A percentile compares a stretch with the other conserved stretches of the same genome.
Evolutionary conservation across 306 rosid genomes (phyloP).

Genomic region (Carpinus viminea): DNA sequence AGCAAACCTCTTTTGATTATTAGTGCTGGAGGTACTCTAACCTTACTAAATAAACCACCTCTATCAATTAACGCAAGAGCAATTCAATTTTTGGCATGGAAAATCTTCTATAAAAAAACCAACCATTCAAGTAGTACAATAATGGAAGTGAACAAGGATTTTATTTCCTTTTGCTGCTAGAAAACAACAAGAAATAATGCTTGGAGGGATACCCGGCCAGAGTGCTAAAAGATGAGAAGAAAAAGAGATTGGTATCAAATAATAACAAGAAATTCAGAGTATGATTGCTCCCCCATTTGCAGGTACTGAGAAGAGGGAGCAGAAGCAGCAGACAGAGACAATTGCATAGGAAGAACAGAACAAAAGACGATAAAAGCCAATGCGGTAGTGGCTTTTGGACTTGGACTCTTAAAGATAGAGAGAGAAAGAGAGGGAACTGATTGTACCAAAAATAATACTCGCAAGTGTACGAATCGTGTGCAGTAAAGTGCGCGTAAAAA

Average conservation of each 20-base stretch:
- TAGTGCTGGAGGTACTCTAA: too few species aligned
- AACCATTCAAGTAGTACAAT: too few species aligned
- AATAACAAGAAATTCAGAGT: conserved; percentile 79
- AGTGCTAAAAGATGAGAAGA: conserved; percentile 25
- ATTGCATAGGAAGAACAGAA: conserved; percentile 73
- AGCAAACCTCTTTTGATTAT: too few species aligned
- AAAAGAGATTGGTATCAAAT: conserved; percentile 47
- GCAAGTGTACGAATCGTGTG: too few species aligned
- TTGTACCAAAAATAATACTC: too few species aligned
- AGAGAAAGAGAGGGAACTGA: conserved; percentile 36
- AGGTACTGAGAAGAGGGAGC: conserved; percentile 79
- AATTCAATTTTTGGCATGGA: too few species aligned
- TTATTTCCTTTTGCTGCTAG: too few species aligned
- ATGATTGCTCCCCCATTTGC: conserved; percentile 82
- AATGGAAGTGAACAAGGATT: too few species aligned
- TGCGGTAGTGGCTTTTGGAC: conserved; percentile 62
- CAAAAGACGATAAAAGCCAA: conserved; percentile 79
- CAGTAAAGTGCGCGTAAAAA: too few species aligned
- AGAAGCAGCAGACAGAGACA: conserved; percentile 72
- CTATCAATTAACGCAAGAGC: too few species aligned
- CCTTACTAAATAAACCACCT: too few species aligned
- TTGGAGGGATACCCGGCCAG: conserved; percentile 33
- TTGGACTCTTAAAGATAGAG: conserved; percentile 46
- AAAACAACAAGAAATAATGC: conserved; percentile 42
- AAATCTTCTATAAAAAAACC: too few species aligned